Evolutionary conservation across 2,329 filamentous ascomycete genomes (phyloP).

Genomic region (Zymoseptoria brevis): DNA sequence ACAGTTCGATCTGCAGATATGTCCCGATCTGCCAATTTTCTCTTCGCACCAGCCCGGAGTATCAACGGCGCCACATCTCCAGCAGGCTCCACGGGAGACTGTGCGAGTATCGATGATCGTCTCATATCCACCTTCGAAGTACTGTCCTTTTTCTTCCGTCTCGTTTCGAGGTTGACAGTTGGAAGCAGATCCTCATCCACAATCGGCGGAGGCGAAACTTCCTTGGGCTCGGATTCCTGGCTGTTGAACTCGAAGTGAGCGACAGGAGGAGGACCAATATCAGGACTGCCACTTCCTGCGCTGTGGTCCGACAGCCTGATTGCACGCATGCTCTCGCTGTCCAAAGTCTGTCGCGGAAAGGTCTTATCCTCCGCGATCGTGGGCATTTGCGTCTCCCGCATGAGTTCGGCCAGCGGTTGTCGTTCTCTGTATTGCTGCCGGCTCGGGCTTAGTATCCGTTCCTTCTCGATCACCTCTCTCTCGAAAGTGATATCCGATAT

Average conservation of each 20-base stretch:
- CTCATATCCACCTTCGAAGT: conserved; percentile 37
- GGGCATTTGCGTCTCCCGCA: neutral
- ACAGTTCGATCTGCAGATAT: conserved; percentile 34
- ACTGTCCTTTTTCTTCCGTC: conserved; percentile 46
- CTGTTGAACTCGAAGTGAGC: conserved; percentile 45
- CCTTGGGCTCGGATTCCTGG: conserved; percentile 1
- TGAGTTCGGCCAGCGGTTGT: neutral
- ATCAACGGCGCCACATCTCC: conserved; percentile 26
- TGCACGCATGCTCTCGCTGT: conserved; percentile 49
- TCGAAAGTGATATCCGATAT: conserved; percentile 14
- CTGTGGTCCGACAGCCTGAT: conserved; percentile 44
- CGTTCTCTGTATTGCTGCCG: conserved; percentile 23
- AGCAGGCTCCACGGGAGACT: conserved; percentile 30
- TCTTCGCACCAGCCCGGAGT: conserved; percentile 45
- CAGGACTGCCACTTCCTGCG: conserved; percentile 52
- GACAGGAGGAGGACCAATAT: conserved; percentile 54
- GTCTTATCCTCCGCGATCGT: neutral
- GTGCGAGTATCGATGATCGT: conserved; percentile 36
- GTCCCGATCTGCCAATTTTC: conserved; percentile 50
- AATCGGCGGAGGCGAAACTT: conserved; percentile 11
- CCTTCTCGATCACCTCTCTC: neutral
- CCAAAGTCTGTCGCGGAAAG: conserved; percentile 22
- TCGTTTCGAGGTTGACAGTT: conserved; percentile 44
- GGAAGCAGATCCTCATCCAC: conserved; percentile 32
- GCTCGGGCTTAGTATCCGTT: neutral